phyloP scores from a whole-genome alignment of 495 filamentous ascomycete species.

The Aspergillus egyptiacus region DNA sequence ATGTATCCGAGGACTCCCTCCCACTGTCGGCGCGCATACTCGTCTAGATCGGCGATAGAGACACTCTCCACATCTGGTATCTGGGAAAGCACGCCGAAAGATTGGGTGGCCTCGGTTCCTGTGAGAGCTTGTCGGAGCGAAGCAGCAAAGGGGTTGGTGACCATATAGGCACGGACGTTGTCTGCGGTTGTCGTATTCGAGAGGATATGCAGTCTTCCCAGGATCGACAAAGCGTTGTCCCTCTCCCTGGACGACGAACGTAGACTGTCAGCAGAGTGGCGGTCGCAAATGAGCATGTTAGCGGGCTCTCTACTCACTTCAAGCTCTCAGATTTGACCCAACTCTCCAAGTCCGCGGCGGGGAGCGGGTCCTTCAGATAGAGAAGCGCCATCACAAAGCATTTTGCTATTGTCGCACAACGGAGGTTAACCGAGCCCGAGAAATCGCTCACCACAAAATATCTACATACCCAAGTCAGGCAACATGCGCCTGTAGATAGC shows the following conservation, averaged over 20 bases:
- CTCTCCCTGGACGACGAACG: constrained; percentile 50
- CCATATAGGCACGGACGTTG: constrained; percentile 57
- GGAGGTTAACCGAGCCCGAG: constrained; percentile 2
- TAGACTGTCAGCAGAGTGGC: not conserved
- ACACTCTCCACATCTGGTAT: constrained; percentile 52
- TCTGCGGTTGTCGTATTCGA: constrained; percentile 52
- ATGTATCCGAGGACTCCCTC: constrained; percentile 94
- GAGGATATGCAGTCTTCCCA: constrained; percentile 79
- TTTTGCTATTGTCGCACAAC: constrained; percentile 57
- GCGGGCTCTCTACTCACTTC: constrained; percentile 37
- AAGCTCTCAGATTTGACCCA: constrained; percentile 76
- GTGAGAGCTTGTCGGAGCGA: constrained; percentile 80
- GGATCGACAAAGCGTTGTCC: constrained; percentile 72
- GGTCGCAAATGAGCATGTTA: not conserved
- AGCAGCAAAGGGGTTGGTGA: constrained; percentile 68
- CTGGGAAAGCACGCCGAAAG: constrained; percentile 78
- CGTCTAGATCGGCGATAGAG: constrained; percentile 66
- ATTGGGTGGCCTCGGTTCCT: constrained; percentile 75
- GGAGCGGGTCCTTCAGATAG: constrained; percentile 73
- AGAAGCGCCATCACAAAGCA: constrained; percentile 90
- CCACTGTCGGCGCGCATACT: constrained; percentile 84
- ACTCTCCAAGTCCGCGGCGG: constrained; percentile 66
- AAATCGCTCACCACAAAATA: constrained; percentile 10
- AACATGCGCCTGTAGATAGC: constrained; percentile 98
- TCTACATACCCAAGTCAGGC: constrained; percentile 69